Evolutionary conservation across 2,329 filamentous ascomycete genomes (phyloP).

Genomic region (Curvularia verruculosa): DNA sequence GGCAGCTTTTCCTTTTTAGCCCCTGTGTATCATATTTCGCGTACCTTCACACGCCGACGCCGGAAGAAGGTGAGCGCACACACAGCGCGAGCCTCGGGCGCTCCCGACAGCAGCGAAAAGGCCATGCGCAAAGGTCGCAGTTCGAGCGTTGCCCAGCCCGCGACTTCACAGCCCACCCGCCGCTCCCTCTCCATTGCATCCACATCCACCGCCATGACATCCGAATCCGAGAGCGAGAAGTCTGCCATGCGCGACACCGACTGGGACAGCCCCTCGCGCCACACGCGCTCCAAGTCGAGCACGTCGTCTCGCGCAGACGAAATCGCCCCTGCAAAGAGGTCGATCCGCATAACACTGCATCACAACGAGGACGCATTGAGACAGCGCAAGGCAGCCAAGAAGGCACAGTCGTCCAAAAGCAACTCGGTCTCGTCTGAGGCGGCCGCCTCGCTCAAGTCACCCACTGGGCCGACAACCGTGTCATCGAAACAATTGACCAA

Average conservation of each 20-base stretch:
- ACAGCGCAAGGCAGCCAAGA: slow-evolving; percentile 73
- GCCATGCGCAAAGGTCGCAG: slow-evolving; percentile 41
- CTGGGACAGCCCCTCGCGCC: slow-evolving; percentile 53
- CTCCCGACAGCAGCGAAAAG: slow-evolving; percentile 38
- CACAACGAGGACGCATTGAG: slow-evolving; percentile 78
- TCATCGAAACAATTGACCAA: slow-evolving; percentile 71
- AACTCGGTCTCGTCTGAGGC: slow-evolving; percentile 50
- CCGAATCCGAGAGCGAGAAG: slow-evolving; percentile 69
- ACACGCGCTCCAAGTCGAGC: slow-evolving; percentile 68
- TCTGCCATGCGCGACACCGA: slow-evolving; percentile 38
- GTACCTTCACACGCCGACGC: slow-evolving; percentile 53
- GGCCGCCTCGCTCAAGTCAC: slow-evolving; percentile 83
- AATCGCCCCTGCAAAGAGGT: slow-evolving; percentile 71
- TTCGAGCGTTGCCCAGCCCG: slow-evolving; percentile 31
- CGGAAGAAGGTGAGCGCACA: slow-evolving; percentile 41
- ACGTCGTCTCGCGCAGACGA: slow-evolving; percentile 63
- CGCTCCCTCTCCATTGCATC: slow-evolving; percentile 54
- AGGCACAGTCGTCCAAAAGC: slow-evolving; percentile 55
- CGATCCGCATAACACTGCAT: slow-evolving; percentile 88
- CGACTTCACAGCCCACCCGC: slow-evolving; percentile 38
- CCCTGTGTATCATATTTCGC: slow-evolving; percentile 69
- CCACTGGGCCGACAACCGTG: slow-evolving; percentile 74
- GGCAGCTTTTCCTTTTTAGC: slow-evolving; percentile 79
- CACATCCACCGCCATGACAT: slow-evolving; percentile 69
- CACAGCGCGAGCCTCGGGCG: slow-evolving; percentile 32